phyloP scores from a whole-genome alignment of 2,329 filamentous ascomycete species.

The Biscogniauxia sp. region DNA sequence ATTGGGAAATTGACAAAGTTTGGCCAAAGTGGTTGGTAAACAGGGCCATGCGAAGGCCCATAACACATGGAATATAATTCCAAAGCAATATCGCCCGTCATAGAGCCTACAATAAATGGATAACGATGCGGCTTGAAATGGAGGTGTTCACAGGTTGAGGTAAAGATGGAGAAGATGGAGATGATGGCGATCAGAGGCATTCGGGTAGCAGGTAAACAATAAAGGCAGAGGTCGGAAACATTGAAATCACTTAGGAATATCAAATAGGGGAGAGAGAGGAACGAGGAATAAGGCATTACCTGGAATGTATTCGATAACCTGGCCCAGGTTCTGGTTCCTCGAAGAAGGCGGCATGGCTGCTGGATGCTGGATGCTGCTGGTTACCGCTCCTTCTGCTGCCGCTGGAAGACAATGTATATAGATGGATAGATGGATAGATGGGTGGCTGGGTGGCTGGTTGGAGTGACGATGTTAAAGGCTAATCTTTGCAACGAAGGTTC shows the following conservation, averaged over 20 bases:
- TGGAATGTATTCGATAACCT: slow-evolving; percentile 95
- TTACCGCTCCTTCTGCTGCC: not conserved
- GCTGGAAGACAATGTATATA: not conserved
- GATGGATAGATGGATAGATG: slow-evolving; percentile 2
- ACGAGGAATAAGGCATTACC: slow-evolving; percentile 54
- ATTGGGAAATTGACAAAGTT: slow-evolving; percentile 21
- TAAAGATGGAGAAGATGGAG: slow-evolving; percentile 5
- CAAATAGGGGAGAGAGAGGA: not conserved
- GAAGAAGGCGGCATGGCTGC: slow-evolving; percentile 50
- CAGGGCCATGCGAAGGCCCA: slow-evolving; percentile 9
- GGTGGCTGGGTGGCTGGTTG: not conserved
- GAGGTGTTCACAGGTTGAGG: slow-evolving; percentile 5
- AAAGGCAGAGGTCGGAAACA: not conserved
- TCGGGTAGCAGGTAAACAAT: not conserved
- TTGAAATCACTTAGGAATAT: not conserved
- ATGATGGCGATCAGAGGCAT: slow-evolving; percentile 5
- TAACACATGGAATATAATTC: slow-evolving; percentile 26
- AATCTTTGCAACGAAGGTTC: slow-evolving; percentile 10
- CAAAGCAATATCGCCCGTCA: slow-evolving; percentile 13
- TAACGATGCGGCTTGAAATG: slow-evolving; percentile 4
- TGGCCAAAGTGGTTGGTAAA: slow-evolving; percentile 18
- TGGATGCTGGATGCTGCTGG: slow-evolving; percentile 20
- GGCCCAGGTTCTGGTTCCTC: slow-evolving; percentile 65
- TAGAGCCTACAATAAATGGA: slow-evolving; percentile 5
- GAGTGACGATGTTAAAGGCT: no score